Percentiles rank a stretch among this genome's conserved stretches.
phyloP scores from a whole-genome alignment of 176 grass and related monocot genomes.

The Dendrocalamus sinicus region DNA sequence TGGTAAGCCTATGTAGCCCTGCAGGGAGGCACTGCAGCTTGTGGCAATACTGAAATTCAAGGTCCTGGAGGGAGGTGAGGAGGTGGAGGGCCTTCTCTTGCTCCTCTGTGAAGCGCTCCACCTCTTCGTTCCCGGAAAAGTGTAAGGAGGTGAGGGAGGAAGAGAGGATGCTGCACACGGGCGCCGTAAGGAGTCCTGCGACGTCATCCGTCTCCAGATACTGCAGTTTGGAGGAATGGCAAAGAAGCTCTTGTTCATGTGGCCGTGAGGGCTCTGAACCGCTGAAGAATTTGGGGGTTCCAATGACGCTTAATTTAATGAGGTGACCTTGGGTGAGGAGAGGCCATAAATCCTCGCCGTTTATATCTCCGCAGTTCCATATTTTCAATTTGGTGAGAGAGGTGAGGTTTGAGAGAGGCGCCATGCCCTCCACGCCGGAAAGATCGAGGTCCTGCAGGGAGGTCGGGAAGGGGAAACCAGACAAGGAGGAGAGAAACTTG shows the following conservation, averaged over 20 bases:
- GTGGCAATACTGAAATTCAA: rapidly evolving
- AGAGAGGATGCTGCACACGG: background rate
- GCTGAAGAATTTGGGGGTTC: background rate
- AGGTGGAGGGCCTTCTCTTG: background rate
- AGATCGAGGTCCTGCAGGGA: rapidly evolving
- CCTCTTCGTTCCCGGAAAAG: rapidly evolving
- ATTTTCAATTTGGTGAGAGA: rapidly evolving
- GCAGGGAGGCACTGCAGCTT: background rate
- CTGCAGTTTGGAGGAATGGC: background rate
- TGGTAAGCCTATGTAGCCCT: background rate
- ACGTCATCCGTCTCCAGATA: rapidly evolving
- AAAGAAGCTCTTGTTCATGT: background rate
- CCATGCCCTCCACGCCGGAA: rapidly evolving
- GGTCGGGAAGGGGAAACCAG: background rate
- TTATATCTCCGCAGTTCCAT: rapidly evolving
- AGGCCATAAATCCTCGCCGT: background rate
- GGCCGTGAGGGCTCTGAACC: background rate
- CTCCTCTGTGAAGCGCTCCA: conserved; percentile 12
- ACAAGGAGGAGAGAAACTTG: background rate
- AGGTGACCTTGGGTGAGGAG: background rate
- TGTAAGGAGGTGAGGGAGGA: background rate
- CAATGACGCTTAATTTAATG: rapidly evolving
- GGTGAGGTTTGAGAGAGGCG: background rate
- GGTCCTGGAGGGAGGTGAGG: background rate
- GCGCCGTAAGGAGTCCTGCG: background rate